A percentile compares a stretch with the other conserved stretches of the same genome.
Evolutionary conservation across 2,329 filamentous ascomycete genomes (phyloP).

Genomic region (Colletotrichum cordylinicola): DNA sequence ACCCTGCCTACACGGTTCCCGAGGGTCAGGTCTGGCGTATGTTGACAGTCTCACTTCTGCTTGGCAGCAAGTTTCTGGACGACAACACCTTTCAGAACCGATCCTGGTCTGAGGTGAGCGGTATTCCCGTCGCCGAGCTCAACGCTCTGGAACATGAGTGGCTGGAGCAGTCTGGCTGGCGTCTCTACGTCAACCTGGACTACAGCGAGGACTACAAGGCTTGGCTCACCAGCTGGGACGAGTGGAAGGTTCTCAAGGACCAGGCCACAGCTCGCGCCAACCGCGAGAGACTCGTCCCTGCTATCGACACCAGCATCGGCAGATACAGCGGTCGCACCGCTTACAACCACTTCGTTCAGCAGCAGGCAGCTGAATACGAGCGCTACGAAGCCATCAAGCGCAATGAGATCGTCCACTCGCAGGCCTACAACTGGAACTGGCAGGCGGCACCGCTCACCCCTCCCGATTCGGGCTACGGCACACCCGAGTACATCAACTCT

Average conservation of each 20-base stretch:
- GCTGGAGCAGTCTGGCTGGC: constrained; percentile 83
- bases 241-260: constrained; percentile 63
- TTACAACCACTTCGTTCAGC: constrained; percentile 55
- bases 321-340: constrained; percentile 41
- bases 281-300: constrained; percentile 56
- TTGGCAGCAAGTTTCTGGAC: constrained; percentile 95
- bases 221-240: constrained; percentile 66
- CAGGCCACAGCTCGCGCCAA: constrained; percentile 35
- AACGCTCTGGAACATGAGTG: constrained; percentile 89
- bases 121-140: constrained; percentile 82
- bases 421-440: constrained; percentile 37
- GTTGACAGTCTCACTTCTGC: constrained; percentile 81
- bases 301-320: constrained; percentile 26
- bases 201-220: constrained; percentile 74
- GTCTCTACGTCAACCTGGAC: constrained; percentile 84
- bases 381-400: constrained; percentile 52
- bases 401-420: constrained; percentile 36
- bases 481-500: constrained; percentile 63
- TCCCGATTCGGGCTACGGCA: constrained; percentile 67
- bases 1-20: constrained; percentile 59
- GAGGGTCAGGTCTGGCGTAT: constrained; percentile 85
- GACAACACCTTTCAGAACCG: constrained; percentile 98
- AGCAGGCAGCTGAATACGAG: constrained; percentile 62
- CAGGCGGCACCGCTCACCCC: constrained; percentile 57
- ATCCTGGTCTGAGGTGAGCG: constrained; percentile 95